Percentiles rank a stretch among this genome's conserved stretches.
phyloP scores from a whole-genome alignment of 768 basidiomycete species.

The Lentinula guzmanii region DNA sequence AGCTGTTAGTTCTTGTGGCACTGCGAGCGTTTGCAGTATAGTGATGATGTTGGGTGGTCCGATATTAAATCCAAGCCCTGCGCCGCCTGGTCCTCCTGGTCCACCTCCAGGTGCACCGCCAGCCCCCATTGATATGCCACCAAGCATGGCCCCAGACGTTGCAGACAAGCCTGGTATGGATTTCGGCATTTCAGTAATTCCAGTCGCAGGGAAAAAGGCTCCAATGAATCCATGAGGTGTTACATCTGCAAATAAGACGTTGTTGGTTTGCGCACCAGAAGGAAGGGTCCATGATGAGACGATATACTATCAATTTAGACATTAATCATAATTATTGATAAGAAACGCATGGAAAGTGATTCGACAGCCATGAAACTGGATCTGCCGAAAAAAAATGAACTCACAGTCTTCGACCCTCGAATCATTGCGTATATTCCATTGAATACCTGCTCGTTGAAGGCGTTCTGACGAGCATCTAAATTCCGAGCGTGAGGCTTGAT shows the following conservation, averaged over 20 bases:
- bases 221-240: slow-evolving; percentile 4
- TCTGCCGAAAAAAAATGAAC: background rate
- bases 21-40: background rate
- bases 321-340: background rate
- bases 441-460: background rate
- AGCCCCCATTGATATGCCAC: background rate
- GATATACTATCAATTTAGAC: background rate
- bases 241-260: background rate
- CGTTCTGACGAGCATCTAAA: background rate
- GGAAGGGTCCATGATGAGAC: slow-evolving; percentile 3
- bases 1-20: background rate
- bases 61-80: background rate
- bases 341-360: too few relatives aligned
- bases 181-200: slow-evolving; percentile 5
- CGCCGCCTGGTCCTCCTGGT: background rate
- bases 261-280: background rate
- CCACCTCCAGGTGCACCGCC: background rate
- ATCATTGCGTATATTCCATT: background rate
- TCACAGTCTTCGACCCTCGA: background rate
- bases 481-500: background rate
- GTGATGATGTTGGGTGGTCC: background rate
- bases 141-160: background rate
- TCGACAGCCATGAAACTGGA: too few relatives aligned
- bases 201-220: background rate
- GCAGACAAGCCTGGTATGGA: background rate